These are phyloP conservation scores for Penicillium malachiteum DNA, from an alignment of 495 filamentous ascomycete genomes.

Conservation along the genomic window DNA sequence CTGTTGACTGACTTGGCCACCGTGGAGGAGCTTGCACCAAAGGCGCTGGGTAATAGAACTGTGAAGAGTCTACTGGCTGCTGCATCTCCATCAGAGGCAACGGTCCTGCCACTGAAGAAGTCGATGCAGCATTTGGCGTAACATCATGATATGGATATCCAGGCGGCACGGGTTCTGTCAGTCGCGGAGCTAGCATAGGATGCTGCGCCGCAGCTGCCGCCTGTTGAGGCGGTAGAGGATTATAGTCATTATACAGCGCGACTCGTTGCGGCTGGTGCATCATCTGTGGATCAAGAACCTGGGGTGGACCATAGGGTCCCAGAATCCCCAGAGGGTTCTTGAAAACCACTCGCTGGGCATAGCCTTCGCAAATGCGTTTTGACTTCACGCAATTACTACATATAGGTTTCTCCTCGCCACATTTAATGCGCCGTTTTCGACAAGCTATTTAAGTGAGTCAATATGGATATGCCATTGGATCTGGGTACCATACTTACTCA, in stretches of 20 bases:
- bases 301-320: conserved; percentile 34
- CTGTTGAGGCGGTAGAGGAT: conserved; percentile 23
- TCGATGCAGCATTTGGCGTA: not conserved
- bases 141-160: conserved; percentile 10
- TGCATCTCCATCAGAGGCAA: not conserved
- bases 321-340: conserved; percentile 77
- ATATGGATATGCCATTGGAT: not conserved
- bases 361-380: conserved; percentile 90
- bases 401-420: conserved; percentile 88
- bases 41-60: conserved; percentile 23
- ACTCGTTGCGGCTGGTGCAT: conserved; percentile 17
- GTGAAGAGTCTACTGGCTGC: conserved; percentile 1
- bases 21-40: not conserved
- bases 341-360: conserved; percentile 89
- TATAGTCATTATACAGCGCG: conserved; percentile 22
- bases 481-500: conserved; percentile 62
- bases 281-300: conserved; percentile 19
- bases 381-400: conserved; percentile 95
- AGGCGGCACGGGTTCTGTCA: conserved; percentile 12
- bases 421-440: conserved; percentile 93
- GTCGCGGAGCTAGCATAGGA: conserved; percentile 38
- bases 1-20: not conserved
- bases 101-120: not conserved
- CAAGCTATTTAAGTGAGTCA: conserved; percentile 61
- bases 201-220: conserved; percentile 32